These are phyloP conservation scores for Filobasidium floriforme DNA, from an alignment of 768 basidiomycete species.

Conservation along the genomic window DNA sequence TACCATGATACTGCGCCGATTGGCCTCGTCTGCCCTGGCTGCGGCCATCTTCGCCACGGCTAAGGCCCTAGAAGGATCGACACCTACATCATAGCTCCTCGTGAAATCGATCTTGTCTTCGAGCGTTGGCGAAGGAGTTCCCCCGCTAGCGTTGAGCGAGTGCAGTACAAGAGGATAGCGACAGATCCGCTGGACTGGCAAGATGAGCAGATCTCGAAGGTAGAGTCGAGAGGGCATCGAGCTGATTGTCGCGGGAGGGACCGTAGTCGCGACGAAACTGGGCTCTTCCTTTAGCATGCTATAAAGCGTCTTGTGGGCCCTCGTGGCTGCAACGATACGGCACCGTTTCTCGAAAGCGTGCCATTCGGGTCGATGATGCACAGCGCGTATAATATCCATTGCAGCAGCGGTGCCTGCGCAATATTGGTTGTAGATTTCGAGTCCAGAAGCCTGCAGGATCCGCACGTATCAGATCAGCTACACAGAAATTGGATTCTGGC, in stretches of 20 bases:
- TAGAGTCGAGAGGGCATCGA: slow-evolving; percentile 39
- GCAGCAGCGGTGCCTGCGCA: slow-evolving; percentile 83
- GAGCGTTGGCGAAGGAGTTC: slow-evolving; percentile 11
- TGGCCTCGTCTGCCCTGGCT: slow-evolving; percentile 71
- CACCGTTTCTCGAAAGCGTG: slow-evolving; percentile 75
- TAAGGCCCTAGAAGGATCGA: slow-evolving; percentile 45
- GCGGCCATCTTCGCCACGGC: slow-evolving; percentile 71
- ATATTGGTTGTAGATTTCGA: slow-evolving; percentile 73
- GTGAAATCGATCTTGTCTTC: slow-evolving; percentile 14
- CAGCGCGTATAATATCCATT: slow-evolving; percentile 61
- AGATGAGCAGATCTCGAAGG: slow-evolving; percentile 80
- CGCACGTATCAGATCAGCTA: neutral
- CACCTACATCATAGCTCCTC: slow-evolving; percentile 32
- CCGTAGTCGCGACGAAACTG: slow-evolving; percentile 9
- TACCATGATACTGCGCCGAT: slow-evolving; percentile 58
- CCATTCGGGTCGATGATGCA: slow-evolving; percentile 69
- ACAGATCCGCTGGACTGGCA: slow-evolving; percentile 93
- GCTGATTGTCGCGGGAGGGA: slow-evolving; percentile 13
- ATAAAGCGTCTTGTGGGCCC: slow-evolving; percentile 37
- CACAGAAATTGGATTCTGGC: too few species aligned
- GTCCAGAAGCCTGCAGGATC: slow-evolving; percentile 57
- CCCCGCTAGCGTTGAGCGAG: slow-evolving; percentile 42
- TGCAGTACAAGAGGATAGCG: slow-evolving; percentile 85
- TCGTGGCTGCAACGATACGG: slow-evolving; percentile 49
- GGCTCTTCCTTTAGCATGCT: slow-evolving; percentile 30